A percentile compares a stretch with the other conserved stretches of the same genome.
Conservation (phyloP, 352 stramenopile species). For the Globisporangium apiculatum region DNA sequence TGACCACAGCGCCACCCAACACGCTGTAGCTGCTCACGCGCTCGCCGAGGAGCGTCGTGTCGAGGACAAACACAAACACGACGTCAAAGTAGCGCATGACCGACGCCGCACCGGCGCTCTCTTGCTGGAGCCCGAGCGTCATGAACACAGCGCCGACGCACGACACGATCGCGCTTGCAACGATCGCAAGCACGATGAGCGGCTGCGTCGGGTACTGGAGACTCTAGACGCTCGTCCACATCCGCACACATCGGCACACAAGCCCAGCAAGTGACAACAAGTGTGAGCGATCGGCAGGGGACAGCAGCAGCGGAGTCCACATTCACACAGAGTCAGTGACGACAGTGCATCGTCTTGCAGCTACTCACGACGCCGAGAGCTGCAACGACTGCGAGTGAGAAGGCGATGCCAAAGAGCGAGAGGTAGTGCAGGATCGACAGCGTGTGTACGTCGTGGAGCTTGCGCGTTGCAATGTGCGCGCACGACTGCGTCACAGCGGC, state of each 20-base stretch:
- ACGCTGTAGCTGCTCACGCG: constrained; percentile 55
- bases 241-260: background rate
- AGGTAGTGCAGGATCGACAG: constrained; percentile 33
- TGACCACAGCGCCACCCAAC: constrained; percentile 46
- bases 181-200: constrained; percentile 29
- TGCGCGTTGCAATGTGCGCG: constrained; percentile 46
- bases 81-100: constrained; percentile 72
- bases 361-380: constrained; percentile 26
- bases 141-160: constrained; percentile 45
- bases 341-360: no score
- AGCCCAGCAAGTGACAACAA: no score
- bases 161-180: constrained; percentile 36
- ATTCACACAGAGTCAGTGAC: background rate
- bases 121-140: constrained; percentile 52
- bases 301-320: background rate
- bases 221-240: constrained; percentile 5
- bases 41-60: constrained; percentile 44
- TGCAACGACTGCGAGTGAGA: constrained; percentile 19
- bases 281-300: no score
- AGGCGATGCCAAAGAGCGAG: constrained; percentile 25
- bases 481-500: constrained; percentile 37
- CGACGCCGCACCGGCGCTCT: constrained; percentile 49
- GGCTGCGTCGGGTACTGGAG: constrained; percentile 17
- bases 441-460: constrained; percentile 31
- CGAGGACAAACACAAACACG: constrained; percentile 53